Evolutionary conservation across 1,284 basidiomycete species (phyloP).

Genomic region (Takashimella koratensis): DNA sequence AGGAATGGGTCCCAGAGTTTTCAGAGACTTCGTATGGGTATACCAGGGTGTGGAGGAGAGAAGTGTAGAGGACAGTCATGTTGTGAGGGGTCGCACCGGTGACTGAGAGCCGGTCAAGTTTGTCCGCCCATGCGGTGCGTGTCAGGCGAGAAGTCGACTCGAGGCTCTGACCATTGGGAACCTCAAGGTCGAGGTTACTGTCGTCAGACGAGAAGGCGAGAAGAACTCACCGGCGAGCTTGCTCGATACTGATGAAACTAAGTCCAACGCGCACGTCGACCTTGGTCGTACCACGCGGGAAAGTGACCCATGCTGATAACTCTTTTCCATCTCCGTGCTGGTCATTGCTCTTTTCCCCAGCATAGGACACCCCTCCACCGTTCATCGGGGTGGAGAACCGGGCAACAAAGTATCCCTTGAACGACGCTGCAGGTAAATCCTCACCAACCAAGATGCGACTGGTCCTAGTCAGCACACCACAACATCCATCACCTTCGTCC

Average conservation of each 20-base stretch:
- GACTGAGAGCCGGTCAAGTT: constrained; percentile 62
- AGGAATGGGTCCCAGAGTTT: constrained; percentile 30
- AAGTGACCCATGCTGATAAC: constrained; percentile 61
- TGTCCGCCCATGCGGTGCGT: constrained; percentile 66
- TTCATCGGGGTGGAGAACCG: constrained; percentile 59
- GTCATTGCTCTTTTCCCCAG: background rate
- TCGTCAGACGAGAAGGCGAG: constrained; percentile 51
- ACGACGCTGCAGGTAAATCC: constrained; percentile 52
- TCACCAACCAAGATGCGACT: constrained; percentile 42
- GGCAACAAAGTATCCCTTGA: constrained; percentile 72
- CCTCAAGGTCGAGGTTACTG: constrained; percentile 58
- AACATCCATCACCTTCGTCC: constrained; percentile 50
- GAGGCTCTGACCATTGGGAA: constrained; percentile 52
- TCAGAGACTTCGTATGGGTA: constrained; percentile 78
- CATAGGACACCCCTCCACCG: constrained; percentile 53
- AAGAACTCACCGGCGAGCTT: constrained; percentile 61
- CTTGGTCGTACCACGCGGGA: constrained; percentile 47
- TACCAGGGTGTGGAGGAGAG: constrained; percentile 49
- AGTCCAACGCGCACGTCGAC: constrained; percentile 68
- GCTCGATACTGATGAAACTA: constrained; percentile 72
- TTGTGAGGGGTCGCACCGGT: constrained; percentile 51
- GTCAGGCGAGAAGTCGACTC: constrained; percentile 61
- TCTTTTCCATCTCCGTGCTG: constrained; percentile 38
- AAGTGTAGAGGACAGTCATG: constrained; percentile 31
- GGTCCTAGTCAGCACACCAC: constrained; percentile 12